These are phyloP conservation scores for Cadophora gregata DNA, from an alignment of 2,329 filamentous ascomycete genomes.

Conservation along the genomic window DNA sequence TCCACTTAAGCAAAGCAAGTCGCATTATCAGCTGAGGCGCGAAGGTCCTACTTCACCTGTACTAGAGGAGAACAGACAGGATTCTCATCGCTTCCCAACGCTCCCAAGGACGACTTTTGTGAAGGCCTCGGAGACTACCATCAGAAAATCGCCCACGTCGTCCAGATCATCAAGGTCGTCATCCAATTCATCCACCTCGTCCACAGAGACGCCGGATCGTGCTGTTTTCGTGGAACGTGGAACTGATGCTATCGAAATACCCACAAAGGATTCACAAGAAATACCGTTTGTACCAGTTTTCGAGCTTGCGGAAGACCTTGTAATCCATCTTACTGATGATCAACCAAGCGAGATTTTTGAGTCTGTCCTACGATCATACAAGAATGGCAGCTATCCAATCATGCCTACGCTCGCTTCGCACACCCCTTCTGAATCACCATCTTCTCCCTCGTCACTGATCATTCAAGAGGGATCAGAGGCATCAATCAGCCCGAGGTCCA, in stretches of 20 bases:
- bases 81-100: conserved; percentile 24
- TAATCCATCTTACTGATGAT: conserved; percentile 59
- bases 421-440: conserved; percentile 9
- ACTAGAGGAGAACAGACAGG: not conserved
- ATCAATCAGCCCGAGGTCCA: not conserved
- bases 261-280: conserved; percentile 8
- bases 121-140: conserved; percentile 42
- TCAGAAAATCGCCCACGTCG: conserved; percentile 39
- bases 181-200: conserved; percentile 8
- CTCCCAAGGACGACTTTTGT: conserved; percentile 42
- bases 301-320: conserved; percentile 60
- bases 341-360: conserved; percentile 51
- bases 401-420: not conserved
- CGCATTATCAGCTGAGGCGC: conserved; percentile 26
- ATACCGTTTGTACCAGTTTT: conserved; percentile 51
- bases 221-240: conserved; percentile 49
- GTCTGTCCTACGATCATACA: conserved; percentile 55
- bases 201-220: conserved; percentile 1
- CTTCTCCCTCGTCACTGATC: not conserved
- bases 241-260: conserved; percentile 45
- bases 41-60: conserved; percentile 10
- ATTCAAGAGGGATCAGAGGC: not conserved
- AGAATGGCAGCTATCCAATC: conserved; percentile 47
- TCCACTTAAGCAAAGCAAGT: conserved; percentile 29
- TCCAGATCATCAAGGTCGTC: conserved; percentile 19